Evolutionary conservation across 2,329 filamentous ascomycete species (phyloP).

Genomic region (Parascedosporium putredinis): DNA sequence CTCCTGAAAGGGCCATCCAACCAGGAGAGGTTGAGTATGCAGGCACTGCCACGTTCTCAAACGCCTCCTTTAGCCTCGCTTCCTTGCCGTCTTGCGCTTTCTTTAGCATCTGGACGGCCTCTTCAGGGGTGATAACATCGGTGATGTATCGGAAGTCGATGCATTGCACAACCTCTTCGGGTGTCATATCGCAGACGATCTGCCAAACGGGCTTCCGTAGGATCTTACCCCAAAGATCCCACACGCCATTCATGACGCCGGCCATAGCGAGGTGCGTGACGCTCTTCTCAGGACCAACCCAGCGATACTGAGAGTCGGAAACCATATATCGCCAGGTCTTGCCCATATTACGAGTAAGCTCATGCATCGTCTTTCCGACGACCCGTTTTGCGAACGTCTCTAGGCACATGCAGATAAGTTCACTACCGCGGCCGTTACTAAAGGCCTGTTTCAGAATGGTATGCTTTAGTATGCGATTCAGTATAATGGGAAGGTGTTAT

Average conservation of each 20-base stretch:
- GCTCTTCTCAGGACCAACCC: conserved; percentile 63
- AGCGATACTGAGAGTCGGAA: conserved; percentile 56
- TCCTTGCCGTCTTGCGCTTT: conserved; percentile 47
- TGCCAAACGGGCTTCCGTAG: conserved; percentile 59
- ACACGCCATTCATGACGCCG: conserved; percentile 58
- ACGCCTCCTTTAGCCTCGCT: conserved; percentile 49
- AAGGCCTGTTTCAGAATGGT: conserved; percentile 3
- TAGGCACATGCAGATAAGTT: conserved; percentile 9
- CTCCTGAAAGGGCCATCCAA: conserved; percentile 58
- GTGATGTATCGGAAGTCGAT: conserved; percentile 65
- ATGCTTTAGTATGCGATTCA: not conserved
- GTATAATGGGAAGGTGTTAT: not conserved
- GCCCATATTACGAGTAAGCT: conserved; percentile 41
- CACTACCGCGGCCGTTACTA: conserved; percentile 9
- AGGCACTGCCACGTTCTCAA: conserved; percentile 49
- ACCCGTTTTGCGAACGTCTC: conserved; percentile 9
- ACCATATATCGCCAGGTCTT: conserved; percentile 61
- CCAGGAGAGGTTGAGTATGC: conserved; percentile 60
- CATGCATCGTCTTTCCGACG: conserved; percentile 8
- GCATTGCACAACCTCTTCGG: conserved; percentile 55
- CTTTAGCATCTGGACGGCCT: conserved; percentile 50
- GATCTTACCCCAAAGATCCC: conserved; percentile 61
- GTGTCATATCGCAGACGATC: conserved; percentile 58
- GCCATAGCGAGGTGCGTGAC: conserved; percentile 61
- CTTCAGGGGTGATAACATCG: conserved; percentile 57